phyloP scores from a whole-genome alignment of 2,329 filamentous ascomycete species.

The Pseudogymnoascus sp. region DNA sequence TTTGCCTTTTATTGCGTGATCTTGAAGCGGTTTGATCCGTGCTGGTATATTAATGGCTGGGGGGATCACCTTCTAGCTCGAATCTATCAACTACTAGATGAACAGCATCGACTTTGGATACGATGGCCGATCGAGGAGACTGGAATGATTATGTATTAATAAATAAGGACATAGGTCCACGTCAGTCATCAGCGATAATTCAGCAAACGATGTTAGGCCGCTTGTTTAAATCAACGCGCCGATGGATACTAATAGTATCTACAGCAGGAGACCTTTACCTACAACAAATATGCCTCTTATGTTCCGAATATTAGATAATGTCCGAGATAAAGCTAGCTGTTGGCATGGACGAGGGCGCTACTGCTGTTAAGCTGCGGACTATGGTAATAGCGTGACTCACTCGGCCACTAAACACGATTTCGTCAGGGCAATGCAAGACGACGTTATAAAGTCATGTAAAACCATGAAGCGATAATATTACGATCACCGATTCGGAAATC shows the following conservation, averaged over 20 bases:
- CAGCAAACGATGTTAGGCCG: background rate
- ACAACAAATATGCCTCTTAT: background rate
- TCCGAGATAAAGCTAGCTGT: background rate
- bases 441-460: background rate
- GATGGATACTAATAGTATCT: background rate
- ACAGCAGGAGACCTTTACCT: background rate
- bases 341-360: background rate
- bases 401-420: background rate
- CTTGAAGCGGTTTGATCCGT: conserved; percentile 27
- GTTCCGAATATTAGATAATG: background rate
- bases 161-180: background rate
- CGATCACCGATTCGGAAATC: background rate
- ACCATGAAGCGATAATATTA: background rate
- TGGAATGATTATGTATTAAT: conserved; percentile 15
- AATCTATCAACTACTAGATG: conserved; percentile 31
- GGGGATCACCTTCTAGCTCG: conserved; percentile 28
- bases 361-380: background rate
- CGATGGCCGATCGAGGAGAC: conserved; percentile 28
- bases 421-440: background rate
- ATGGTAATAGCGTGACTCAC: background rate
- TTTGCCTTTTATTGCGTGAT: conserved; percentile 32
- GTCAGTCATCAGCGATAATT: background rate
- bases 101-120: conserved; percentile 33
- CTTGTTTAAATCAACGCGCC: background rate
- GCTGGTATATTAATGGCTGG: conserved; percentile 35